Evolutionary conservation across 192 early-diverging fungal genomes (phyloP), one percentile per base, ranked within the genome.

Genomic region (Coemansia asiatica): DNA sequence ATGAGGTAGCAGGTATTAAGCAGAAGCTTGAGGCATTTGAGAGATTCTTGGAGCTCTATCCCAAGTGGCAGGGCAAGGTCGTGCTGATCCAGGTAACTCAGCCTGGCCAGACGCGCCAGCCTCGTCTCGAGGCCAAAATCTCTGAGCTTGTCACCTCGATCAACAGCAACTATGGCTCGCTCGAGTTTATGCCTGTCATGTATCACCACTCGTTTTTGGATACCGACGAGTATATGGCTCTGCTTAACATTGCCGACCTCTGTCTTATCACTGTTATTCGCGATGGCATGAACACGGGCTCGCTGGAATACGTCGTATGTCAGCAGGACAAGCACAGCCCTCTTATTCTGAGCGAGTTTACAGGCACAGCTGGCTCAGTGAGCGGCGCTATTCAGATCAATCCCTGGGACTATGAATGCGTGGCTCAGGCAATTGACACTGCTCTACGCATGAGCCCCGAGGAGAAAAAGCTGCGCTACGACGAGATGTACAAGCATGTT

Each of bases 261-360:
- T 94, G 89, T 0, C 74, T 99, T 53, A 96, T 96, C 66, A 97
- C 96, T 0, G 85, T 88, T 29, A 86, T 96, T 18, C 89, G 95
- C 27, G 97, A 99, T 68, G 97, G 96, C 19, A 98, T 99, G 97
- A 98, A 98, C 71, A 96, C 96, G 0, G 92, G 92, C 15, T 91
- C 90, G 49, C 91, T 96, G 61, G 95, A 97, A 75, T 97, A 89
- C 73, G 89, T 95, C 10, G 90, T 97, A 27, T 94, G 93, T 75
- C 95, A 98, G 77, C 80, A 90, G 19, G 90, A 92, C 61, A 90
- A 90, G 64, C 84, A 92, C 61, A 90, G 90, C 22, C 91, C 94
- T 25, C 77, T 99, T 64, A 92, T 99, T 38, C 74, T 99, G 50
- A 94, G 91, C 61, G 96, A 99, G 75, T 99, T 99, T 72, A 94